Conservation (phyloP, 805 yeast species). For the Yamadazyma sp. region DNA sequence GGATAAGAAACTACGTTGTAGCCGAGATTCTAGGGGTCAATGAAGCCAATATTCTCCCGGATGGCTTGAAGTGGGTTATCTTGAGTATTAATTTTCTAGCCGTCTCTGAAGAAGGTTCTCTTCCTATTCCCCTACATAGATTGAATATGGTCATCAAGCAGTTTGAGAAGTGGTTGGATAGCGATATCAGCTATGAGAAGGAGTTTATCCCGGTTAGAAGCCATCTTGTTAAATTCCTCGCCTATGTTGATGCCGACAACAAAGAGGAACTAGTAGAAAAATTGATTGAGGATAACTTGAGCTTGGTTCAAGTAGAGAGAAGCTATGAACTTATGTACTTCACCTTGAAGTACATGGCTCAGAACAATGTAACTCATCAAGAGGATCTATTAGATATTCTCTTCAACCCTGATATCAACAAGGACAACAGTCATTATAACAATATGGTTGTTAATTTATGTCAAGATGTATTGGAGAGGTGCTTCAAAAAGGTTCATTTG, state of each 20-base stretch:
- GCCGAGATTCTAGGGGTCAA: slow-evolving; percentile 63
- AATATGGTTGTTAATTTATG: slow-evolving; percentile 29
- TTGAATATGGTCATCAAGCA: slow-evolving; percentile 59
- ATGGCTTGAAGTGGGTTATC: slow-evolving; percentile 49
- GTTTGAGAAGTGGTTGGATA: slow-evolving; percentile 57
- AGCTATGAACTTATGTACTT: slow-evolving; percentile 44
- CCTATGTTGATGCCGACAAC: slow-evolving; percentile 8
- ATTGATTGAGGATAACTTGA: slow-evolving; percentile 42
- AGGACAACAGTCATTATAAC: slow-evolving; percentile 27
- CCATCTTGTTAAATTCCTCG: slow-evolving; percentile 49
- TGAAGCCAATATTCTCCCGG: slow-evolving; percentile 35
- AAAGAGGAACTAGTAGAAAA: slow-evolving; percentile 9
- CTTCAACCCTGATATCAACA: slow-evolving; percentile 23
- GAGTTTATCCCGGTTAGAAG: slow-evolving; percentile 53
- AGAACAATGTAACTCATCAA: slow-evolving; percentile 13
- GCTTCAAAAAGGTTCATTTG: slow-evolving; percentile 16
- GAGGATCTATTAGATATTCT: slow-evolving; percentile 46
- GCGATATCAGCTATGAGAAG: slow-evolving; percentile 59
- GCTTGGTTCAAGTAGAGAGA: slow-evolving; percentile 36
- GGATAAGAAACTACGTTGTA: slow-evolving; percentile 58
- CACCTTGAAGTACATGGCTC: slow-evolving; percentile 36
- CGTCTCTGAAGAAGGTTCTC: slow-evolving; percentile 25
- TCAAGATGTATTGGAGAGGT: slow-evolving; percentile 35
- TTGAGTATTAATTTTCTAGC: slow-evolving; percentile 45
- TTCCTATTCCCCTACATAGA: slow-evolving; percentile 63